Conservation (phyloP, 768 basidiomycete genomes). For the Mycena galericulata region DNA sequence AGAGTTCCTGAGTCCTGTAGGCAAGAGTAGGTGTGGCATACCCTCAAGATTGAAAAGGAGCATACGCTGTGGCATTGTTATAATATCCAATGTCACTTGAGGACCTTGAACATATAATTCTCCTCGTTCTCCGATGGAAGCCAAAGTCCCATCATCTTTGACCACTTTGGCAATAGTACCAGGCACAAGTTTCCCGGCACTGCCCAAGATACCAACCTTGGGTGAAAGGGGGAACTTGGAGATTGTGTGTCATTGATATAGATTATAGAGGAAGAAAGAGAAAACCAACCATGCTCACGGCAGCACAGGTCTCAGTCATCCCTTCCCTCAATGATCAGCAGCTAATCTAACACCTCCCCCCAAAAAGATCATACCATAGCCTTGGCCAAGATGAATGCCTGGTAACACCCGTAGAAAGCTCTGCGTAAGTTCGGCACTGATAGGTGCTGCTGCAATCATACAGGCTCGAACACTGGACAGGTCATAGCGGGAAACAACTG, state of each 20-base stretch:
- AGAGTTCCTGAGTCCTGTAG: constrained; percentile 67
- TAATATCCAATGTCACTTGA: constrained; percentile 57
- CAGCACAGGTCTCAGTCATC: too few species aligned
- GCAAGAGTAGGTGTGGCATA: background rate
- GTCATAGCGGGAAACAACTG: constrained; percentile 63
- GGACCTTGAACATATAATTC: constrained; percentile 62
- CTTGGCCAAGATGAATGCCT: too few species aligned
- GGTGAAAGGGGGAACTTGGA: too few species aligned
- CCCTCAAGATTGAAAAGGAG: constrained; percentile 27
- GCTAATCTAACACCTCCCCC: too few species aligned
- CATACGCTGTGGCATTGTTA: constrained; percentile 64
- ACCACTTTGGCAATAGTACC: constrained; percentile 59
- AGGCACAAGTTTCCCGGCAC: constrained; percentile 59
- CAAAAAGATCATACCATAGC: too few species aligned
- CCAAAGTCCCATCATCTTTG: constrained; percentile 58
- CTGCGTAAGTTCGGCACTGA: too few species aligned
- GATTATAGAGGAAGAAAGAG: too few species aligned
- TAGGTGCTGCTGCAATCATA: constrained; percentile 39
- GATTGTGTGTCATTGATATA: too few species aligned
- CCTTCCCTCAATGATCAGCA: too few species aligned
- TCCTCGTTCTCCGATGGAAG: constrained; percentile 58
- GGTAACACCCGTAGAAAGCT: too few species aligned
- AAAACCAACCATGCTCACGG: too few species aligned
- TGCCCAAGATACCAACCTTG: too few species aligned
- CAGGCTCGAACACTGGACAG: constrained; percentile 74